Evolutionary conservation across 345 rosid genomes (phyloP).

Genomic region (Heritiera fomes): DNA sequence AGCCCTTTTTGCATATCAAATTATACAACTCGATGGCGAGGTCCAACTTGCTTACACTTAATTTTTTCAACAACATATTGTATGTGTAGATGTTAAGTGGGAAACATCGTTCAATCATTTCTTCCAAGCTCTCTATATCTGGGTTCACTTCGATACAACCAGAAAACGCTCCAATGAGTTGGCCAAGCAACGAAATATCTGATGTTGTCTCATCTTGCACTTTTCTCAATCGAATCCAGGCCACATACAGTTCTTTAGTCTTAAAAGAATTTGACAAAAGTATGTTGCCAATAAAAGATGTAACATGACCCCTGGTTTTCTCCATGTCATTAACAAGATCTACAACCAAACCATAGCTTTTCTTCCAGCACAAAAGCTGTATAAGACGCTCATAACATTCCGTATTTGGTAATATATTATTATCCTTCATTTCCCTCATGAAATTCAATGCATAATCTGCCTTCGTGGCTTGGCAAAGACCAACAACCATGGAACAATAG

Average conservation of each 20-base stretch:
- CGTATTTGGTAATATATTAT: constrained; percentile 47
- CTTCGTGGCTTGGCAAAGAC: constrained; percentile 55
- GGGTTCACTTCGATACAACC: constrained; percentile 35
- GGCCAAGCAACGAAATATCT: constrained; percentile 49
- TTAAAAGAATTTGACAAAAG: constrained; percentile 60
- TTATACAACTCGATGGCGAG: constrained; percentile 47
- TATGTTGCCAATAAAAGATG: constrained; percentile 73
- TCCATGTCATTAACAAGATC: constrained; percentile 51
- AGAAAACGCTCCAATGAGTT: constrained; percentile 63
- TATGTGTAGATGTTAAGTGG: constrained; percentile 55
- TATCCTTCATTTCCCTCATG: constrained; percentile 47
- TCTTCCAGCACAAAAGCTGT: constrained; percentile 38
- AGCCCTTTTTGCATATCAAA: constrained; percentile 53
- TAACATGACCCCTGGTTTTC: constrained; percentile 46
- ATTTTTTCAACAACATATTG: constrained; percentile 58
- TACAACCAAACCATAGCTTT: constrained; percentile 45
- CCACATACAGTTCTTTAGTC: constrained; percentile 47
- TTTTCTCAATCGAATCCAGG: constrained; percentile 54
- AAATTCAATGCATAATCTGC: constrained; percentile 48
- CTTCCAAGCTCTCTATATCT: constrained; percentile 47
- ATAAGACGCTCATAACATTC: constrained; percentile 63
- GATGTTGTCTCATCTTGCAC: constrained; percentile 40
- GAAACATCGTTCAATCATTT: constrained; percentile 60
- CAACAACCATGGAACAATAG: constrained; percentile 49
- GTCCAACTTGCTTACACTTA: constrained; percentile 39